Conservation (phyloP, 495 filamentous ascomycete species). For the Lepidopterella palustris region DNA sequence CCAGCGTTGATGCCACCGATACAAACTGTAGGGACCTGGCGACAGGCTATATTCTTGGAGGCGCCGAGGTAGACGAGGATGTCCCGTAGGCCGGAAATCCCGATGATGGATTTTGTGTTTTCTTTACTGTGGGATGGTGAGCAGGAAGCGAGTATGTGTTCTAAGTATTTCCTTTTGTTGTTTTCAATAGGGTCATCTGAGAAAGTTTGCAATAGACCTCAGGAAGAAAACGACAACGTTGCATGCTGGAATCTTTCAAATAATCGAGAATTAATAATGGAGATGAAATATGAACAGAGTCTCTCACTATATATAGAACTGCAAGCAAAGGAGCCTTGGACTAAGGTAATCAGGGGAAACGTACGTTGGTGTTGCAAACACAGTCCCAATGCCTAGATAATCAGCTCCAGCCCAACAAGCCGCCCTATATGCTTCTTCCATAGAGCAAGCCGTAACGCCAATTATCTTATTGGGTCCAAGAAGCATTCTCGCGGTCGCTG, state of each 20-base stretch:
- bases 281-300: neutral
- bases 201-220: neutral
- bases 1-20: constrained; percentile 83
- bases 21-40: constrained; percentile 49
- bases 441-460: constrained; percentile 64
- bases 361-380: constrained; percentile 60
- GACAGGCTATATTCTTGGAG: constrained; percentile 5
- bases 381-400: constrained; percentile 81
- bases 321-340: too few species aligned
- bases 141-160: neutral
- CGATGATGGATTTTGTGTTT: constrained; percentile 77
- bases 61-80: constrained; percentile 57
- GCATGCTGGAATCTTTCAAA: too few species aligned
- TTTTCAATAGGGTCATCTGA: neutral
- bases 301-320: too few species aligned
- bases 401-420: constrained; percentile 63
- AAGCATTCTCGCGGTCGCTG: constrained; percentile 59
- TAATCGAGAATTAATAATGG: too few species aligned
- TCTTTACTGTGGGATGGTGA: constrained; percentile 44
- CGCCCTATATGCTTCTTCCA: constrained; percentile 61
- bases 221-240: neutral
- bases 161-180: neutral
- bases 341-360: too few species aligned
- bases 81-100: constrained; percentile 64
- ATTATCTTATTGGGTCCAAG: constrained; percentile 66